A percentile compares a stretch with the other conserved stretches of the same genome.
These are phyloP conservation scores for Lachancea dasiensis DNA, from an alignment of 805 yeast genomes.

Conservation along the genomic window DNA sequence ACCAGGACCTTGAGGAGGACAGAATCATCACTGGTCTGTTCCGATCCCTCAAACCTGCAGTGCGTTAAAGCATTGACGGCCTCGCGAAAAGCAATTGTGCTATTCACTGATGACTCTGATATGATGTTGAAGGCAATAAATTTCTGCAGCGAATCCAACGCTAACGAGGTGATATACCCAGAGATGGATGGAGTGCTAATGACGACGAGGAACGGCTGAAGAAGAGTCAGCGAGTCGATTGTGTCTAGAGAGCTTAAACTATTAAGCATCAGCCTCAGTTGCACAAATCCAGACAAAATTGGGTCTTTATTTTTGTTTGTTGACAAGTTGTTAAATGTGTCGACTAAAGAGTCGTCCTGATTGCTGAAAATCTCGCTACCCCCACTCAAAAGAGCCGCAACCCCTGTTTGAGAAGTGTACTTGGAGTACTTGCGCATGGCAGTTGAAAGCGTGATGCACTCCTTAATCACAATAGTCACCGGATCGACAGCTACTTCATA, in stretches of 20 bases:
- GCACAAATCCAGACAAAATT: constrained; percentile 71
- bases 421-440: constrained; percentile 85
- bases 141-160: constrained; percentile 69
- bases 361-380: constrained; percentile 46
- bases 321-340: constrained; percentile 30
- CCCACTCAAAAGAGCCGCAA: constrained; percentile 78
- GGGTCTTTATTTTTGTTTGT: constrained; percentile 44
- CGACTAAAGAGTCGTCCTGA: constrained; percentile 37
- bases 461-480: constrained; percentile 76
- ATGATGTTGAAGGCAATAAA: constrained; percentile 67
- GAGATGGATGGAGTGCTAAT: constrained; percentile 80
- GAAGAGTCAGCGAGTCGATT: constrained; percentile 64
- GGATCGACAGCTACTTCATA: constrained; percentile 53
- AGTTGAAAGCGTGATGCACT: constrained; percentile 78
- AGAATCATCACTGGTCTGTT: constrained; percentile 87
- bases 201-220: constrained; percentile 82
- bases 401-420: constrained; percentile 60
- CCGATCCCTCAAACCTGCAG: constrained; percentile 93
- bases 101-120: constrained; percentile 49
- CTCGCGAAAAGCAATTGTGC: constrained; percentile 48
- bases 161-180: constrained; percentile 77
- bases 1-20: constrained; percentile 78
- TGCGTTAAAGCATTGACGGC: constrained; percentile 65
- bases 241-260: constrained; percentile 46
- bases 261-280: constrained; percentile 63